These are phyloP conservation scores for Rhizophlyctis rosea DNA, from an alignment of 192 early-diverging fungal species.

Conservation along the genomic window DNA sequence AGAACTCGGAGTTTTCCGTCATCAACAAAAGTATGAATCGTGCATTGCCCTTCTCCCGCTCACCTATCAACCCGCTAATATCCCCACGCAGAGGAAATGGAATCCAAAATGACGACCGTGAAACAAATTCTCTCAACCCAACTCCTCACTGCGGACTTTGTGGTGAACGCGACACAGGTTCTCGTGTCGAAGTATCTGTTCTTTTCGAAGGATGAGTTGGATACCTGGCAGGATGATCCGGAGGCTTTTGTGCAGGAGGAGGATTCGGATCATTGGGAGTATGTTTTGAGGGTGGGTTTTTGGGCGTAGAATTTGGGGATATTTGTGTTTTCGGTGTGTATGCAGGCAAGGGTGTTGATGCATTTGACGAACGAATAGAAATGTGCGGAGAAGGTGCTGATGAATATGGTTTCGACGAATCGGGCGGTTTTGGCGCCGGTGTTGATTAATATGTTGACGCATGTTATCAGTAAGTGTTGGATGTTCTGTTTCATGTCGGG, in stretches of 20 bases:
- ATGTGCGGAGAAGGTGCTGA: constrained; percentile 80
- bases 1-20: too few relatives aligned
- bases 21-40: too few relatives aligned
- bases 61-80: constrained; percentile 6
- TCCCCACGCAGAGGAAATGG: neutral
- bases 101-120: constrained; percentile 49
- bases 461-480: too few relatives aligned
- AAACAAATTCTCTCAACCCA: constrained; percentile 53
- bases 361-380: constrained; percentile 37
- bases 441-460: constrained; percentile 56
- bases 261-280: constrained; percentile 84
- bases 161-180: constrained; percentile 61
- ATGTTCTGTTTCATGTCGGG: neutral
- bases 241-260: constrained; percentile 79
- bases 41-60: too few relatives aligned
- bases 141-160: constrained; percentile 69
- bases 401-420: constrained; percentile 70
- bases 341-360: neutral
- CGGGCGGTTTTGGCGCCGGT: constrained; percentile 58
- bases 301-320: neutral
- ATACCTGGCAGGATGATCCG: constrained; percentile 78
- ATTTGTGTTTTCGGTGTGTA: neutral
- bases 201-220: constrained; percentile 65
- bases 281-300: constrained; percentile 61
- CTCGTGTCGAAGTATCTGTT: constrained; percentile 74